Evolutionary conservation across 75 land plant genomes (phyloP), one percentile per base, ranked within the genome.

Genomic region (Picea sitchensis): DNA sequence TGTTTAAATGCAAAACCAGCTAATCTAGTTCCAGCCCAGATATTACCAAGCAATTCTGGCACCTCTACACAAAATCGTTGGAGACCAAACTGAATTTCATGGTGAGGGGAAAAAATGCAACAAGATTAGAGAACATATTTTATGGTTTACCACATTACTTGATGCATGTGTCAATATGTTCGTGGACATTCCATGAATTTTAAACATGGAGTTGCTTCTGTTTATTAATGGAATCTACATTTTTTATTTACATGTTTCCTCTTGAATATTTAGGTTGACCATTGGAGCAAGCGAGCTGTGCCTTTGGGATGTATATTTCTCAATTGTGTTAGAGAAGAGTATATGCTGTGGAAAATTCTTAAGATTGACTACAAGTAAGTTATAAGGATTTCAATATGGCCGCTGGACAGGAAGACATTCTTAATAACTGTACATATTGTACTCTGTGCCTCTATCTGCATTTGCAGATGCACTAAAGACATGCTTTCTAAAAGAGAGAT

Each of bases 41-140:
- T 58, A 21, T 7, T 84, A 26, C 18, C 14, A 67, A 44, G 31
- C 44, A 56, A 69, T 67, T 75, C 76, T 56, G 78, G 61, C 78
- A 60, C 59, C 71, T 60, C 90, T 79, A 83, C 64, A 76, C 88
- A 78, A 71, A 73, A 75, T 76, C 68, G 32, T 76, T 88, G 90
- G 90, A 78, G 88, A 76, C 83, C 90, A 61, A 79, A 83, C 73
- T 86, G 78, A 84, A 1, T 5, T 26, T 30, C 61, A 44, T 76
- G 17, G 61, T 57, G 36, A 23, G 31, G 18, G 44, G 21, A 31
- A 47, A 75, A 23, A 51, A 23, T 21, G 47, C 6, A 13, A 44
- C 59, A 57, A 31, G 56, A 23, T 75, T 23, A 58, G n/a, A 23
- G 60, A 71, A 71, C 51, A 47, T 71, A 71, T 20, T 38, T 34